Evolutionary conservation across 1,139 yeast genomes (phyloP), one percentile per base, ranked within the genome.

Genomic region (Suhomyces panamericanus): DNA sequence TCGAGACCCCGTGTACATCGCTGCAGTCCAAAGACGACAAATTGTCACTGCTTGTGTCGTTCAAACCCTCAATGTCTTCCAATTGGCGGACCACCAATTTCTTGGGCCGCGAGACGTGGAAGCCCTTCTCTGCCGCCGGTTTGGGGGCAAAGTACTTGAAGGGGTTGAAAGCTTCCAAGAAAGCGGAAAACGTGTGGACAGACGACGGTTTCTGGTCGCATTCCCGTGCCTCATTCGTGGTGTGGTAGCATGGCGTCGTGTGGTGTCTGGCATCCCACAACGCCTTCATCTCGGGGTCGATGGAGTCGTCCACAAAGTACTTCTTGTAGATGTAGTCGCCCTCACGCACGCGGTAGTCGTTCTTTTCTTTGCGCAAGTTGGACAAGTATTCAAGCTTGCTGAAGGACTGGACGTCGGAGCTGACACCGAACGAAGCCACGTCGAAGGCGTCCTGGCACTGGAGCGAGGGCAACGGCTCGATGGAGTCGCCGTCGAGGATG

Each of bases 271-370:
- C 65, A 32, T 72, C 78, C 83, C 83, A 78, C 38, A 78, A 60
- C 14, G 67, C 70, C 50, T 70, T 73, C 41, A 78, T 73, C 51
- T 77, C 82, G 1, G 80, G 78, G 54, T 78, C 83, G 32, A 77
- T 69, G 20, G 64, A 63, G 36, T 66, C 70, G 49, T 69, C 67
- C 11, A 66, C 60, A 31, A 73, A 64, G 50, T 64, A 72, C 49
- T 73, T 70, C 34, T 67, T 64, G 52, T 69, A 77, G 35, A 75
- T 73, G 28, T 63, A 51, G 52, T 78, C 83, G 2, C 73, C 78
- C 53, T 77, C 83, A 47, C 83, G 63, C 3, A 73, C 70, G 1
- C 78, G 66, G 55, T 77, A 77, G 53, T 78, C 78, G 24, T 60
- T 69, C 12, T 53, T 39, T 13, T 51, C 42, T 37, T 52, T 54